Conservation (phyloP, 176 grass and related monocot genomes). For the Hyparrhenia diplandra region DNA sequence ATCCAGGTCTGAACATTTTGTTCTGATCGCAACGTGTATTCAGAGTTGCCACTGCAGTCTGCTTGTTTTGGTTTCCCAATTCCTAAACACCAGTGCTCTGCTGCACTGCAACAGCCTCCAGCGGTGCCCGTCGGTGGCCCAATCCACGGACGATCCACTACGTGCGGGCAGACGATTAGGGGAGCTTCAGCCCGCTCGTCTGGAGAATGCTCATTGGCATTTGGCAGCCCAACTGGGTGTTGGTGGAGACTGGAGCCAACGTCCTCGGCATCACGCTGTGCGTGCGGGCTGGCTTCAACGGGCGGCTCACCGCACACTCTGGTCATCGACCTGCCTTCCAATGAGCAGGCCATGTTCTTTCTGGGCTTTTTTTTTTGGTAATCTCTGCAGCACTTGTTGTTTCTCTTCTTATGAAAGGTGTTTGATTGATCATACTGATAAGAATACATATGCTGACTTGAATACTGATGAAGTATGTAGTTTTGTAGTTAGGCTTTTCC, state of each 20-base stretch:
- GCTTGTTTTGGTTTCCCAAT: neutral
- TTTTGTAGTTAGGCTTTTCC: neutral
- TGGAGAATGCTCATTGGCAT: neutral
- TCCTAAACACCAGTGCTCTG: neutral
- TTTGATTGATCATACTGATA: neutral
- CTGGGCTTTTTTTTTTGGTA: fast-evolving
- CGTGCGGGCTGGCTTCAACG: neutral
- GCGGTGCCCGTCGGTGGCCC: neutral
- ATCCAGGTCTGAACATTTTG: neutral
- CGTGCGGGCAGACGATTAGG: neutral
- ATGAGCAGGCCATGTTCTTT: neutral
- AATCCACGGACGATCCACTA: neutral
- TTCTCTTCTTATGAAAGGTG: neutral
- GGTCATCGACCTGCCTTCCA: neutral
- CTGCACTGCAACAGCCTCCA: neutral
- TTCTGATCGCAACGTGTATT: neutral
- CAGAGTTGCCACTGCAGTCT: neutral
- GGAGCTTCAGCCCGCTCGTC: neutral
- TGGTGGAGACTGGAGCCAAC: neutral
- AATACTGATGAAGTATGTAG: neutral
- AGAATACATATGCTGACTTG: neutral
- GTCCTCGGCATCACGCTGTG: neutral
- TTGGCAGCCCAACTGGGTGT: neutral
- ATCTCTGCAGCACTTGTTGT: neutral
- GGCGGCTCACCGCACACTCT: neutral